These are phyloP conservation scores for Blakeslea trispora DNA, from an alignment of 371 early-diverging fungal species.

Conservation along the genomic window DNA sequence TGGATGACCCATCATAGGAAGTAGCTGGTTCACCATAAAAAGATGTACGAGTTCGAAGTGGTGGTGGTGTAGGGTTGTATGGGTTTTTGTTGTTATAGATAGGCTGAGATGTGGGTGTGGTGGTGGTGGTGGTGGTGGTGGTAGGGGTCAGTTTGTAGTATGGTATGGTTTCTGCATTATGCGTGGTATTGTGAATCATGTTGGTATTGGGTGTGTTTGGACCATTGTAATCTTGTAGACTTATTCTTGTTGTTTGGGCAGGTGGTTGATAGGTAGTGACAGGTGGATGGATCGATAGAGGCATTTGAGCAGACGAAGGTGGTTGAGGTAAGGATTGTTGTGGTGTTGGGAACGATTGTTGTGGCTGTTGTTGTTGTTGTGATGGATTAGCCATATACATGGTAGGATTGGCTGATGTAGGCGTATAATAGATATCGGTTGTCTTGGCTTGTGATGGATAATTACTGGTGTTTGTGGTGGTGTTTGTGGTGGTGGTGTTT, in stretches of 20 bases:
- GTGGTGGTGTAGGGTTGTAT: slow-evolving; percentile 5
- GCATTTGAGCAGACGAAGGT: neutral
- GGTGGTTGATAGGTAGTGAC: slow-evolving; percentile 1
- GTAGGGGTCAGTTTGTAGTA: slow-evolving; percentile 1
- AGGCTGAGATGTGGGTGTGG: slow-evolving; percentile 7
- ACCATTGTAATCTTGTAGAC: neutral
- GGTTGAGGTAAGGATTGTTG: neutral
- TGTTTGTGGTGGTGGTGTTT: slow-evolving; percentile 16
- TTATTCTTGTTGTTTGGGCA: neutral
- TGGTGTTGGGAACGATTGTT: slow-evolving; percentile 1
- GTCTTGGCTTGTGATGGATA: neutral
- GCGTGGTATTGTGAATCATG: neutral
- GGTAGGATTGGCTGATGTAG: slow-evolving; percentile 21
- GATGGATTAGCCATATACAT: slow-evolving; percentile 17
- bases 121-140: slow-evolving; percentile 4
- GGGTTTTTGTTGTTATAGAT: slow-evolving; percentile 8
- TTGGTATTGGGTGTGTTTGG: neutral
- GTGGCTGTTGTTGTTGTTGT: slow-evolving; percentile 16
- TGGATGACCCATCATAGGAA: slow-evolving; percentile 16
- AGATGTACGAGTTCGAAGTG: slow-evolving; percentile 11
- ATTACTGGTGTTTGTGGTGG: slow-evolving; percentile 22
- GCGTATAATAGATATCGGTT: slow-evolving; percentile 13
- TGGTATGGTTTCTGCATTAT: neutral
- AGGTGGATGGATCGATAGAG: neutral
- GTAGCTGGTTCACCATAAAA: slow-evolving; percentile 15